A percentile compares a stretch with the other conserved stretches of the same genome.
Conservation (phyloP, 2,329 filamentous ascomycete species). For the Colletotrichum sp. region DNA sequence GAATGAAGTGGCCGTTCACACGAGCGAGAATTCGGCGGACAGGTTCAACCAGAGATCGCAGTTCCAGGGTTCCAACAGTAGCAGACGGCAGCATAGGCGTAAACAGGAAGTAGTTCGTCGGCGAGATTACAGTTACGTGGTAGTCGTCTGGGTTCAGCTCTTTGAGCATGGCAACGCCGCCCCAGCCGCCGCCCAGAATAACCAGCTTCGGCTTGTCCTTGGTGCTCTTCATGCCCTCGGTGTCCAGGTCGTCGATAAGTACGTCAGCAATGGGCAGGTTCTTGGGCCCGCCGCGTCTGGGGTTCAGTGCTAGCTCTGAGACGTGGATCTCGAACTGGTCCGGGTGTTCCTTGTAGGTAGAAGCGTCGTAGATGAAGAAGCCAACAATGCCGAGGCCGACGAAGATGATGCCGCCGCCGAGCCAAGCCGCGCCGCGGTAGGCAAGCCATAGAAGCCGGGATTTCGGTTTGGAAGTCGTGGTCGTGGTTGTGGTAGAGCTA, state of each 20-base stretch:
- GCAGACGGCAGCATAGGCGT: slow-evolving; percentile 98
- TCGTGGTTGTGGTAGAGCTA: slow-evolving; percentile 49
- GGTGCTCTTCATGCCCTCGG: slow-evolving; percentile 67
- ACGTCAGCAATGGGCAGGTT: slow-evolving; percentile 91
- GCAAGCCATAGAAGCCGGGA: slow-evolving; percentile 61
- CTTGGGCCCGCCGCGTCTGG: slow-evolving; percentile 86
- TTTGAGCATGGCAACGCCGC: slow-evolving; percentile 89
- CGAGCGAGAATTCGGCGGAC: slow-evolving; percentile 82
- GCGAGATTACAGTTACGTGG: slow-evolving; percentile 93
- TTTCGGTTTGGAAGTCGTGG: slow-evolving; percentile 39
- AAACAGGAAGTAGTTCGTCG: slow-evolving; percentile 96
- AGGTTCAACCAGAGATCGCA: slow-evolving; percentile 91
- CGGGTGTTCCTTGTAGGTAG: slow-evolving; percentile 80
- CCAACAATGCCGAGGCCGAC: slow-evolving; percentile 72
- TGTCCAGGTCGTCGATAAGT: slow-evolving; percentile 88
- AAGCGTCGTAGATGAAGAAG: slow-evolving; percentile 94
- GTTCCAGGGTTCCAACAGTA: slow-evolving; percentile 91
- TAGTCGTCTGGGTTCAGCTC: slow-evolving; percentile 89
- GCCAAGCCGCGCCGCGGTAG: slow-evolving; percentile 72
- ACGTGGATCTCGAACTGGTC: slow-evolving; percentile 77
- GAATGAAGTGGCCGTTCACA: slow-evolving; percentile 87
- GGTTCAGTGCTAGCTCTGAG: slow-evolving; percentile 82
- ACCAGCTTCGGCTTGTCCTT: slow-evolving; percentile 94
- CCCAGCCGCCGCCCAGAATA: slow-evolving; percentile 93
- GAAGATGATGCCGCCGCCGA: slow-evolving; percentile 78